These are phyloP conservation scores for Albizia julibrissin DNA, from an alignment of 306 rosid genomes.

Conservation along the genomic window DNA sequence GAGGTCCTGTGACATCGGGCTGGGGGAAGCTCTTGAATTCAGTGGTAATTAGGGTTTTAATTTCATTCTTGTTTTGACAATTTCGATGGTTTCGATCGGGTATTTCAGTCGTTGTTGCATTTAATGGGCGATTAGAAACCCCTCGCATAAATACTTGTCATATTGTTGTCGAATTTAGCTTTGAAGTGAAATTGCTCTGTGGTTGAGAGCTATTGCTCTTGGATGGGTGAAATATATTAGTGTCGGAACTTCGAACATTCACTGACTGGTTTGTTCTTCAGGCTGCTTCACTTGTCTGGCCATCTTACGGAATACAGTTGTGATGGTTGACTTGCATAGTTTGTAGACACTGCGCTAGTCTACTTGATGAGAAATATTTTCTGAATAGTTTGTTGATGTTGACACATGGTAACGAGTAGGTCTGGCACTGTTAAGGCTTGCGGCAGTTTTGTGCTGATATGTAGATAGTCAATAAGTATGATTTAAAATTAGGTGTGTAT, in stretches of 20 bases:
- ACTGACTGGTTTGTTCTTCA: constrained; percentile 4
- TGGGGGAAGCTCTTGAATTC: constrained; percentile 9
- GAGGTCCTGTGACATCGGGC: not conserved
- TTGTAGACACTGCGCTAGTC: not conserved
- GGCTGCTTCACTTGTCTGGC: not conserved
- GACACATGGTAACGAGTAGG: not conserved
- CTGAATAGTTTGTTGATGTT: not conserved
- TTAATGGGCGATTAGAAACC: constrained; percentile 9
- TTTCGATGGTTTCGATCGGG: not conserved
- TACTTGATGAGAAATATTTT: not conserved
- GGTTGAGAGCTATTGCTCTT: not conserved
- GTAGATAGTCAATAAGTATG: not conserved
- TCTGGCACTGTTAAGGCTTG: not conserved
- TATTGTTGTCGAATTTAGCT: not conserved
- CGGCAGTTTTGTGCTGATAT: not conserved
- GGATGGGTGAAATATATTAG: not conserved
- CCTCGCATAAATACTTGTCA: not conserved
- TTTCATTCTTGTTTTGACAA: not conserved
- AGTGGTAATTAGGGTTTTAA: constrained; percentile 46
- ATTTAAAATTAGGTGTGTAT: not conserved
- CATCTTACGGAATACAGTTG: not conserved
- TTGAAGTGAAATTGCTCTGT: not conserved
- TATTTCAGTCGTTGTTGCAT: not conserved
- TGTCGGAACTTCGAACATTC: not conserved
- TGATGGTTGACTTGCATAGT: not conserved